Evolutionary conservation across 305 asterid species (phyloP).

Genomic region (Ajuga reptans): DNA sequence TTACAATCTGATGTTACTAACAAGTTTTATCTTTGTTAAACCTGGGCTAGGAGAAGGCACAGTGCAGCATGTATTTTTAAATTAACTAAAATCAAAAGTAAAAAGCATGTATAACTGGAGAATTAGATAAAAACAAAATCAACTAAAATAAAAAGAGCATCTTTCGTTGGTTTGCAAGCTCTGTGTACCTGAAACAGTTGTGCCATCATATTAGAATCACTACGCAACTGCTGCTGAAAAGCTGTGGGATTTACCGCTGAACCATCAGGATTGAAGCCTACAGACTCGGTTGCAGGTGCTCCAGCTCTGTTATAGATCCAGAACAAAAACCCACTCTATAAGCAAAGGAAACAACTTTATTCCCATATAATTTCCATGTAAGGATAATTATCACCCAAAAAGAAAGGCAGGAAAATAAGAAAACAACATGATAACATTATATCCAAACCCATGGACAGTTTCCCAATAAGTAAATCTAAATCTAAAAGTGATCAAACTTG

Average conservation of each 20-base stretch:
- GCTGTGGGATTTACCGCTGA: slow-evolving; percentile 86
- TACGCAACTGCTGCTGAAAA: slow-evolving; percentile 81
- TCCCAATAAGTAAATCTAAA: not conserved
- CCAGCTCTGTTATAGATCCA: slow-evolving; percentile 41
- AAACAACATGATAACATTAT: slow-evolving; percentile 4
- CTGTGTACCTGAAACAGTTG: slow-evolving; percentile 74
- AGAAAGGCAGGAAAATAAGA: not conserved
- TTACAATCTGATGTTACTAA: not conserved
- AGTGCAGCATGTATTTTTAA: not conserved
- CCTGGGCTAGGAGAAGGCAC: not conserved
- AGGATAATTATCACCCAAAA: not conserved
- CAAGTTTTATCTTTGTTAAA: not conserved
- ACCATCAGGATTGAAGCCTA: slow-evolving; percentile 79
- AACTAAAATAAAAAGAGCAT: not conserved
- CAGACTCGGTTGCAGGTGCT: slow-evolving; percentile 32
- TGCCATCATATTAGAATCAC: slow-evolving; percentile 74
- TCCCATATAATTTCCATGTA: not conserved
- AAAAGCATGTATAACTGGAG: not conserved
- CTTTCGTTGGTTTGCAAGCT: not conserved
- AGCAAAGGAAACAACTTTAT: slow-evolving; percentile 18
- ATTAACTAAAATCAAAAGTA: not conserved
- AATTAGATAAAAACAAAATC: not conserved
- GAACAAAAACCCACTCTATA: slow-evolving; percentile 8
- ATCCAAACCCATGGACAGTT: slow-evolving; percentile 8
- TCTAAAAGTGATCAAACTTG: slow-evolving; percentile 12